phyloP scores from a whole-genome alignment of 129 eudicot species.

The Tanacetum coccineum region DNA sequence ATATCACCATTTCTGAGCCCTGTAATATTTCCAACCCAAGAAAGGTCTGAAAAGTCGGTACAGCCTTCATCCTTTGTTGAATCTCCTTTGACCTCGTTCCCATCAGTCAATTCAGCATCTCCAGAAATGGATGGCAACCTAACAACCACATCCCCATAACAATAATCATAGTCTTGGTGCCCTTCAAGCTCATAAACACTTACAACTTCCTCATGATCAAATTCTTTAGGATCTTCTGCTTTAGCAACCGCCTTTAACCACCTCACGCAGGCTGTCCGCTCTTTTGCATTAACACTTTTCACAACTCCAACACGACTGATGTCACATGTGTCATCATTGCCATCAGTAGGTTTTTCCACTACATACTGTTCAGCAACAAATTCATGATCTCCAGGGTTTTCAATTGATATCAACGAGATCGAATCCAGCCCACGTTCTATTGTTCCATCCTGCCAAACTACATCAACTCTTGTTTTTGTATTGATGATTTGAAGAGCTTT shows the following conservation, averaged over 20 bases:
- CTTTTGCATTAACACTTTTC: constrained; percentile 93
- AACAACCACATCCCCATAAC: constrained; percentile 97
- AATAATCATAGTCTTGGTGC: constrained; percentile 96
- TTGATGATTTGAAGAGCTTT: constrained; percentile 71
- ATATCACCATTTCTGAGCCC: constrained; percentile 94
- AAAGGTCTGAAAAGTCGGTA: constrained; percentile 61
- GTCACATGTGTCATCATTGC: constrained; percentile 40
- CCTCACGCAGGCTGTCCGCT: constrained; percentile 82
- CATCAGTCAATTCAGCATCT: constrained; percentile 19
- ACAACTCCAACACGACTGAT: constrained; percentile 87
- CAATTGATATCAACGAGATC: constrained; percentile 68
- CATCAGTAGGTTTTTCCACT: constrained; percentile 79
- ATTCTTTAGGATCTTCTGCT: constrained; percentile 87
- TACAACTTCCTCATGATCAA: constrained; percentile 85
- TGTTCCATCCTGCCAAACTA: constrained; percentile 98
- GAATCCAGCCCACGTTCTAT: constrained; percentile 54
- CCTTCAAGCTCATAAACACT: constrained; percentile 99
- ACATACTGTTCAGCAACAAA: constrained; percentile 96
- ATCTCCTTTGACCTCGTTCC: constrained; percentile 33
- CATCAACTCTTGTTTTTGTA: constrained; percentile 74
- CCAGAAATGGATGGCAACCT: constrained; percentile 62
- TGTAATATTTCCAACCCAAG: constrained; percentile 99
- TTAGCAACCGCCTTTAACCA: constrained; percentile 83
- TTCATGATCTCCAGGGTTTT: constrained; percentile 97
- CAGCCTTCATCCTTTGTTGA: neutral